Evolutionary conservation across 2,329 filamentous ascomycete genomes (phyloP), one percentile per base, ranked within the genome.

Genomic region (Botryotinia narcissicola): DNA sequence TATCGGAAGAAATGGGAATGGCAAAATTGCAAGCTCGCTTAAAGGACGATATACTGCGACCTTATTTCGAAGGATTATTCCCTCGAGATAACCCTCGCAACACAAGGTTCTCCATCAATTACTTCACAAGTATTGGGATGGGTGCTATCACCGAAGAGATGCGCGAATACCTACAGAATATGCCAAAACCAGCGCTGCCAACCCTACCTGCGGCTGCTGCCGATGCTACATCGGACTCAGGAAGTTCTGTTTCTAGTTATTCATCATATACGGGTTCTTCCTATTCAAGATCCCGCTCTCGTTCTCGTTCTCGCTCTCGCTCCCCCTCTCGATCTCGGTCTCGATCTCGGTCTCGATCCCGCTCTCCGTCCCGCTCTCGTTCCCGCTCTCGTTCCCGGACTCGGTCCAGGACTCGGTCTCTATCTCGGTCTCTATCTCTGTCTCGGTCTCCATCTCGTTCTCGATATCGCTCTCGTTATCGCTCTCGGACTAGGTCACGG

Each of bases 51-150:
- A 87, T 90, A 68, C 86, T 98, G 57, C 90, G 91, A 75, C 90
- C 94, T 68, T 92, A 89, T 81, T 89, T 98, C 74, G 89, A 91
- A 57, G 95, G 95, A 44, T 85, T 99, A 61, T 98, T 99, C 86
- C 96, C 96, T 0, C 91, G 86, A 75, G 95, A 98, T 81, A 93
- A 94, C 79, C 90, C 94, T 37, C 91, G 93, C 80, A 96, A 98
- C 83, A 94, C 95, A 57, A 91, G 95, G 71, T 99, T 99, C 86
- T 93, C 95, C 69, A 97, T 99, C 90, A 99, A 99, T 84, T 99
- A 98, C 87, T 98, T 99, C 82, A 99, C 96, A 16, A 96, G 94
- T 79, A 97, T 99, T 79, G 94, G 95, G 74, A 97, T 99, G 93
- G 96, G 96, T 81, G 90, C 89, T 37, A 87, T 99, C 75, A 99